phyloP scores from a whole-genome alignment of 2,329 filamentous ascomycete species.

The Thelonectria rubi region DNA sequence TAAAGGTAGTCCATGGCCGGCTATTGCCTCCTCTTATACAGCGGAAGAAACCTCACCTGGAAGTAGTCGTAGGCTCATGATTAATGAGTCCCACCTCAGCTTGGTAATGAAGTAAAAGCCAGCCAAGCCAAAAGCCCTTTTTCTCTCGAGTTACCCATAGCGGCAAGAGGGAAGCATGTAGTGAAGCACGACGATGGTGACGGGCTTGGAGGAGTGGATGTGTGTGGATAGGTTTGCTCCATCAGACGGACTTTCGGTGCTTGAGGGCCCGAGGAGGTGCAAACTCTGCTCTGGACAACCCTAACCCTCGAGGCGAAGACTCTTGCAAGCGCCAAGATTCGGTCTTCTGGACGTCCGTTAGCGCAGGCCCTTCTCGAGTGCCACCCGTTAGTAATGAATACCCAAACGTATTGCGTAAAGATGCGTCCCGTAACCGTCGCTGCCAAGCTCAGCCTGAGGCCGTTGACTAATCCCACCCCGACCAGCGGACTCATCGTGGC shows the following conservation, averaged over 20 bases:
- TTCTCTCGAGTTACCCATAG: no score
- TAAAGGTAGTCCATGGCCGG: neutral
- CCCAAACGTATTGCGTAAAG: conserved; percentile 12
- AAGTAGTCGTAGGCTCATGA: neutral
- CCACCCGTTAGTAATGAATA: neutral
- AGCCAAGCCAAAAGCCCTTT: no score
- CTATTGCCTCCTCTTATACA: conserved; percentile 11
- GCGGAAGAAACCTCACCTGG: neutral
- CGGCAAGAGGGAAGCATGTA: no score
- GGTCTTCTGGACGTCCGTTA: conserved; percentile 13
- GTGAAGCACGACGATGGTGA: no score
- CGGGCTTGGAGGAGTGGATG: no score
- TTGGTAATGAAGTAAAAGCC: neutral
- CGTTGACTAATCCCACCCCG: neutral
- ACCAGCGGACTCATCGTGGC: conserved; percentile 11
- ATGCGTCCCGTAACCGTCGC: neutral
- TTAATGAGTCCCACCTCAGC: conserved; percentile 8
- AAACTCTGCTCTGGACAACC: conserved; percentile 11
- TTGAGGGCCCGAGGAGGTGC: conserved; percentile 28
- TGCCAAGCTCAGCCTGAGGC: neutral
- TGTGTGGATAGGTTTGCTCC: conserved; percentile 31
- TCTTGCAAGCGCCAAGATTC: conserved; percentile 11
- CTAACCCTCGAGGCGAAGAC: conserved; percentile 25
- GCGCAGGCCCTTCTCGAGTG: no score
- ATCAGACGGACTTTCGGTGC: conserved; percentile 36